Conservation (phyloP, 805 yeast species). For the Yarrowia phangngaensis region DNA sequence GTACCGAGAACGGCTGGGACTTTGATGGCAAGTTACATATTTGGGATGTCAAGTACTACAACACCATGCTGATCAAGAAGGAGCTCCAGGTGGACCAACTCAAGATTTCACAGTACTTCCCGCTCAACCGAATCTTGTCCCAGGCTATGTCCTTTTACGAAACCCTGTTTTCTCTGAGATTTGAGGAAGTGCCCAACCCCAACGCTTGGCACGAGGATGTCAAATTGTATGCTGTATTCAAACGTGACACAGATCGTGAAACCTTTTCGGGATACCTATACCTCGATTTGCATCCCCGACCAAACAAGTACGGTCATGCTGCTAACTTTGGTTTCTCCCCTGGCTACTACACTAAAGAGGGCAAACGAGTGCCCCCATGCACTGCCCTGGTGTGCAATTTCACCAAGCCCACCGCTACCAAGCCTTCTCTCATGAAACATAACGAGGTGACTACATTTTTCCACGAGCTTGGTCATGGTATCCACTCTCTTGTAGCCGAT, state of each 20-base stretch:
- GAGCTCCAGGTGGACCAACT: conserved; percentile 69
- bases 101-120: conserved; percentile 73
- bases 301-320: conserved; percentile 85
- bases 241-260: conserved; percentile 50
- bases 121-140: conserved; percentile 60
- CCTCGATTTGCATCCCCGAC: conserved; percentile 80
- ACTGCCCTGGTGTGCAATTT: conserved; percentile 82
- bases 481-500: conserved; percentile 68
- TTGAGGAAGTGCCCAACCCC: conserved; percentile 48
- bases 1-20: conserved; percentile 44
- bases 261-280: conserved; percentile 73
- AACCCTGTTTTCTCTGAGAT: conserved; percentile 62
- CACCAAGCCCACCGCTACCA: conserved; percentile 63
- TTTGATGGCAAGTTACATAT: conserved; percentile 46
- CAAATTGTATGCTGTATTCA: conserved; percentile 61
- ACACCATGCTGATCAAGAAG: conserved; percentile 60
- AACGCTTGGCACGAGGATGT: conserved; percentile 77
- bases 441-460: conserved; percentile 76
- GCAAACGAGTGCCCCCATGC: conserved; percentile 56
- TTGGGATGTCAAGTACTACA: conserved; percentile 74
- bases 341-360: conserved; percentile 51
- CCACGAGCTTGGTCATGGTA: conserved; percentile 89
- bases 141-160: conserved; percentile 73
- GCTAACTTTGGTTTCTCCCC: conserved; percentile 71
- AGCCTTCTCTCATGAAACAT: conserved; percentile 74